phyloP scores from a whole-genome alignment of 75 land plant species.

The Pseudotsuga menziesii region DNA sequence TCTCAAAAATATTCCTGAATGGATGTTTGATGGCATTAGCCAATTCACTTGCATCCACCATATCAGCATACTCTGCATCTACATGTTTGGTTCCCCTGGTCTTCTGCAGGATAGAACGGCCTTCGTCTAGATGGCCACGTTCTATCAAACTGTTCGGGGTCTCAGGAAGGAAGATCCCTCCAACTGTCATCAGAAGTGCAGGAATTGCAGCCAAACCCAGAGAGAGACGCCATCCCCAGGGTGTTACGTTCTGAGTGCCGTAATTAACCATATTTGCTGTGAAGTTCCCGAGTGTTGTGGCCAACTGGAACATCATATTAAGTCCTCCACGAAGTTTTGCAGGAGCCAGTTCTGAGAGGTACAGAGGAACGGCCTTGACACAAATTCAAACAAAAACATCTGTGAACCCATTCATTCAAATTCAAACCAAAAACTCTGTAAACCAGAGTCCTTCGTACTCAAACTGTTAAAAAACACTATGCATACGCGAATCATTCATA shows the following conservation, averaged over 20 bases:
- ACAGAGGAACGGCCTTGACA: conserved; percentile 60
- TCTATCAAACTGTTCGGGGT: conserved; percentile 51
- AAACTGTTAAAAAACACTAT: too few relatives aligned
- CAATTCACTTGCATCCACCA: conserved; percentile 65
- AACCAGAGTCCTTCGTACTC: too few relatives aligned
- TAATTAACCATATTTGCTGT: conserved; percentile 44
- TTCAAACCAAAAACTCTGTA: not conserved
- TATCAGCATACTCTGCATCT: conserved; percentile 69
- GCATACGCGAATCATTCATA: too few relatives aligned
- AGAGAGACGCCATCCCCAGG: conserved; percentile 34
- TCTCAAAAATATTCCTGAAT: conserved; percentile 59
- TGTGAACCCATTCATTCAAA: not conserved
- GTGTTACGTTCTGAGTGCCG: conserved; percentile 39
- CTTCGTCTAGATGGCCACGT: conserved; percentile 37
- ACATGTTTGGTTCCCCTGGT: conserved; percentile 63
- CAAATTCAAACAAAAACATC: conserved; percentile 10
- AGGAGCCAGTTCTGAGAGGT: conserved; percentile 51
- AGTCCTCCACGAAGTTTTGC: conserved; percentile 29
- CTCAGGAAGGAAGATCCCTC: conserved; percentile 35
- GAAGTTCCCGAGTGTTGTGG: conserved; percentile 35
- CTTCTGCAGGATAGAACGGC: conserved; percentile 44
- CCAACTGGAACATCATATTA: conserved; percentile 40
- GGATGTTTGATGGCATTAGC: conserved; percentile 68
- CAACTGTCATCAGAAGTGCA: conserved; percentile 26
- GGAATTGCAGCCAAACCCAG: conserved; percentile 31